Conservation (phyloP, 2,329 filamentous ascomycete species). For the Xylariaceae sp. region DNA sequence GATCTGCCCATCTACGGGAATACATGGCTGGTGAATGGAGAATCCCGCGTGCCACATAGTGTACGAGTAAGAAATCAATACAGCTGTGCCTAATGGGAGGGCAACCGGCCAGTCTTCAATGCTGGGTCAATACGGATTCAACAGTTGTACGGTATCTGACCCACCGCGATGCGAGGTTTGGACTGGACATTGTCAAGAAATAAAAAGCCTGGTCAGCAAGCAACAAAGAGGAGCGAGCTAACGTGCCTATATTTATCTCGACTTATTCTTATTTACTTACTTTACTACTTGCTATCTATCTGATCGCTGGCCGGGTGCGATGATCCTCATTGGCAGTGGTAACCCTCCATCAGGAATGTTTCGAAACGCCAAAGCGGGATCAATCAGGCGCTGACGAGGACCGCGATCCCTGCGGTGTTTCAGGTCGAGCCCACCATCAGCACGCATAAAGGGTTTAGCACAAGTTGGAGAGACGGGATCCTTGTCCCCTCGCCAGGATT, state of each 20-base stretch:
- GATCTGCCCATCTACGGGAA: no score
- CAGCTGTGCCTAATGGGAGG: not conserved
- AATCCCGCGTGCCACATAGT: not conserved
- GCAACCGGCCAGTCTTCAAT: slow-evolving; percentile 8
- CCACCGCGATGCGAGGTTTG: slow-evolving; percentile 11
- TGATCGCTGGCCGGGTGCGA: slow-evolving; percentile 11
- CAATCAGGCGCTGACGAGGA: slow-evolving; percentile 16
- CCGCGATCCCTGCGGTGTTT: slow-evolving; percentile 28
- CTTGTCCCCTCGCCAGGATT: slow-evolving; percentile 8
- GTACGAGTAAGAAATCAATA: not conserved
- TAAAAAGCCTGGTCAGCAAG: slow-evolving; percentile 18
- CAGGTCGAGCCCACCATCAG: slow-evolving; percentile 29
- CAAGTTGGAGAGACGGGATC: not conserved
- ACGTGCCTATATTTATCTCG: slow-evolving; percentile 14
- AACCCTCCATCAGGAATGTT: slow-evolving; percentile 24
- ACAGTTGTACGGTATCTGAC: slow-evolving; percentile 1
- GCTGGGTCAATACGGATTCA: slow-evolving; percentile 8
- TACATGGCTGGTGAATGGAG: not conserved
- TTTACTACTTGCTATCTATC: not conserved
- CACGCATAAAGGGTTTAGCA: slow-evolving; percentile 17
- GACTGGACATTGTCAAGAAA: not conserved
- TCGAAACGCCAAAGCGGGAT: slow-evolving; percentile 30
- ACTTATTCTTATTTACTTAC: no score
- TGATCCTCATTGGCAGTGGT: slow-evolving; percentile 13
- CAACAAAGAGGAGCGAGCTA: not conserved